Percentiles rank a stretch among this genome's conserved stretches.
Conservation (phyloP, 371 early-diverging fungal species). For the Mucor ambiguus region DNA sequence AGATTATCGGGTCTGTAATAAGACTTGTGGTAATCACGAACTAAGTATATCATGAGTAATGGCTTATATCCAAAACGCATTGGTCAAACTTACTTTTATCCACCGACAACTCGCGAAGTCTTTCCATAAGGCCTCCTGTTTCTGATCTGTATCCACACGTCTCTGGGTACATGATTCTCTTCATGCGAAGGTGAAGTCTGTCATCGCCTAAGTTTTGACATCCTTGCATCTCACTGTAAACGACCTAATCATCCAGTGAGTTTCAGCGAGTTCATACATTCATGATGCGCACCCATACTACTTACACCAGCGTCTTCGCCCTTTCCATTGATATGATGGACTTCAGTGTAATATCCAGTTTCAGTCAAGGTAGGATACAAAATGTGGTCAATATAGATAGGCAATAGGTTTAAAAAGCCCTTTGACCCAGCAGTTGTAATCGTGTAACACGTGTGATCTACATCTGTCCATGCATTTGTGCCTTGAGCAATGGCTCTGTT, state of each 20-base stretch:
- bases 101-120: constrained; percentile 63
- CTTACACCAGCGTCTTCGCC: constrained; percentile 57
- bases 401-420: constrained; percentile 67
- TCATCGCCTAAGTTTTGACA: constrained; percentile 50
- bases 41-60: constrained; percentile 26
- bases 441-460: constrained; percentile 67
- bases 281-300: not conserved
- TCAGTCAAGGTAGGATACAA: constrained; percentile 71
- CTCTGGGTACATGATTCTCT: constrained; percentile 64
- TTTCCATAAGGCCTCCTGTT: constrained; percentile 72
- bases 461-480: constrained; percentile 71
- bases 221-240: constrained; percentile 63
- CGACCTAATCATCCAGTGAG: constrained; percentile 33
- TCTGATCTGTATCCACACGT: constrained; percentile 68
- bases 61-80: no score
- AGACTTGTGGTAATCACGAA: constrained; percentile 58
- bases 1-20: constrained; percentile 76
- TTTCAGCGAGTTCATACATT: no score
- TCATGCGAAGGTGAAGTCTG: constrained; percentile 53
- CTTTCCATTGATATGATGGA: constrained; percentile 59
- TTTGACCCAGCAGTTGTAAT: constrained; percentile 69
- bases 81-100: constrained; percentile 55
- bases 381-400: constrained; percentile 67
- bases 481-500: constrained; percentile 72
- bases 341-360: constrained; percentile 68